Base-by-base conservation (phyloP, 1,284 basidiomycete species). In the Trichosporon ovoides region DNA sequence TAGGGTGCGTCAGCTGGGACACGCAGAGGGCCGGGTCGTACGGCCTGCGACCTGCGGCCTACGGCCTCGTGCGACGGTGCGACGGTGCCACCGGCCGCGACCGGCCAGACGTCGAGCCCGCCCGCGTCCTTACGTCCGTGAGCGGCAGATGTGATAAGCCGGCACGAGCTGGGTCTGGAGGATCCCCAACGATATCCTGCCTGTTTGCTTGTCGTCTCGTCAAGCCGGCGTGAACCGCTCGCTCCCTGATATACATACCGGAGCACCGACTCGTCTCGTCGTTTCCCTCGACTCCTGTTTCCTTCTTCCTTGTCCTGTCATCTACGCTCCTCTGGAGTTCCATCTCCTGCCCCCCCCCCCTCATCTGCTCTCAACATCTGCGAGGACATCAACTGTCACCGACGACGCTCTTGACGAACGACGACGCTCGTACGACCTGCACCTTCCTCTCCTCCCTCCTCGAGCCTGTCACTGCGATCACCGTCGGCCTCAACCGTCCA, bases 81-180 rank as follows among this genome's bases (percentile, higher is more conserved):
- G 28, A 31, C 28, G 28, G 28, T 31, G 28, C 28, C 28, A 31
- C 28, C 38, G 22, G 20, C 38, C 38, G 38, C 38, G 38, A 24
- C 20, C 20, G 18, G 7, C 20, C 12, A 14, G 19, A 43, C 22
- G 14, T 46, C 22, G 20, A 24, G 43, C 43, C 24, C 9, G 24
- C 14, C 13, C 43, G 28, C 43, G 28, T 28, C 43, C 43, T 48
- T 48, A 48, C 24, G 43, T 48, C 43, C 43, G 43, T 48, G 43
- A 31, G 22, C 43, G 43, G 43, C 43, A 48, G 43, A 48, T 48
- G 43, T 48, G 43, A 48, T 48, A 48, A 48, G 43, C 43, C 43
- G 43, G 28, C 28, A 28, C 43, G 28, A 31, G 22, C 24, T 31
- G 28, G 28, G 19, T 24, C 43, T 3, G 16, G 43, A 31, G 22